A percentile compares a stretch with the other conserved stretches of the same genome.
phyloP scores from a whole-genome alignment of 129 eudicot species.

The Helianthus annuus region DNA sequence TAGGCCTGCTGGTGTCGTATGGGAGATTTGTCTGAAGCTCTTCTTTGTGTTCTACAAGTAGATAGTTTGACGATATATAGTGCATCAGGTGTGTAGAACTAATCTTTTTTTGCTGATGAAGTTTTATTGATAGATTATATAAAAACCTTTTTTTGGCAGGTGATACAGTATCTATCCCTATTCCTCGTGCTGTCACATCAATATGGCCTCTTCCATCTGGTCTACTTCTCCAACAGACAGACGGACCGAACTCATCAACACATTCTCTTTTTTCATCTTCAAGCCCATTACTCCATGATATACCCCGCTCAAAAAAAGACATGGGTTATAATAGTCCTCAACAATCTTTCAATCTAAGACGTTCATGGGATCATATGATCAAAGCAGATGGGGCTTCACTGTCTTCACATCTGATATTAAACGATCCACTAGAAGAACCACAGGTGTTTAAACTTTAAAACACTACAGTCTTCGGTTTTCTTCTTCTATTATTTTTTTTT shows the following conservation, averaged over 20 bases:
- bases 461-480: conserved; percentile 7
- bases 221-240: conserved; percentile 81
- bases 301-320: conserved; percentile 66
- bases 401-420: conserved; percentile 78
- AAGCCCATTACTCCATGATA: conserved; percentile 59
- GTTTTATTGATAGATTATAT: conserved; percentile 5
- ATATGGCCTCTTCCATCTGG: conserved; percentile 98
- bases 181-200: conserved; percentile 65
- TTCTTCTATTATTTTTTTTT: background rate
- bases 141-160: conserved; percentile 48
- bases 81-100: conserved; percentile 66
- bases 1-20: conserved; percentile 97
- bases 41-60: conserved; percentile 78
- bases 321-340: conserved; percentile 71
- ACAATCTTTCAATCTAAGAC: conserved; percentile 34
- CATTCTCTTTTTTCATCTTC: conserved; percentile 54
- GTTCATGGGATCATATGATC: conserved; percentile 42
- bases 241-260: conserved; percentile 52
- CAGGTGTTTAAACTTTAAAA: conserved; percentile 53
- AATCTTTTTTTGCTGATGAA: background rate
- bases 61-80: conserved; percentile 70
- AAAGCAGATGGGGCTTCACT: conserved; percentile 51
- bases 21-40: conserved; percentile 69
- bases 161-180: conserved; percentile 73
- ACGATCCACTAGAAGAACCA: conserved; percentile 85